Conservation (phyloP, 768 basidiomycete species). For the Dioszegia hungarica region DNA sequence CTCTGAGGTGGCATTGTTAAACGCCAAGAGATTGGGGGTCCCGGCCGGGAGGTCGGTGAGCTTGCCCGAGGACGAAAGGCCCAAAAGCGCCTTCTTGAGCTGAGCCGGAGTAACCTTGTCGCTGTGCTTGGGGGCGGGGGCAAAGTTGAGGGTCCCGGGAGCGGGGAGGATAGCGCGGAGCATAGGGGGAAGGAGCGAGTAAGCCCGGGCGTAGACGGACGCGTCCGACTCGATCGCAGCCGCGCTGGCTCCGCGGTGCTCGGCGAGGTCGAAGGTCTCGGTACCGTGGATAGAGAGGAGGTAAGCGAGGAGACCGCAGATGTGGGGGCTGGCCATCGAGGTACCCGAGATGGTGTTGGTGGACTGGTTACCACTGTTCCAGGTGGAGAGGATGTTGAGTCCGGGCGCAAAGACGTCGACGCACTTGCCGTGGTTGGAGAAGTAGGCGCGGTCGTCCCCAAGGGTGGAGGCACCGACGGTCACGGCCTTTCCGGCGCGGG, state of each 20-base stretch:
- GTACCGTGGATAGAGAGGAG: constrained; percentile 82
- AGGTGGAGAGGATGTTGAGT: constrained; percentile 85
- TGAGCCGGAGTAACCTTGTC: constrained; percentile 59
- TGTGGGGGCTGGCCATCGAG: constrained; percentile 85
- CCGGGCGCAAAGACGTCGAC: constrained; percentile 91
- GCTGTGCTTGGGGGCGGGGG: constrained; percentile 32
- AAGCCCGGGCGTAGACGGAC: constrained; percentile 49
- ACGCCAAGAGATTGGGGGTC: constrained; percentile 48
- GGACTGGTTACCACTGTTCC: constrained; percentile 61
- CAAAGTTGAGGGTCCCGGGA: constrained; percentile 55
- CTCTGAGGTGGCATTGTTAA: constrained; percentile 47
- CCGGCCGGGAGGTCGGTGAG: constrained; percentile 54
- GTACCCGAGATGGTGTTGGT: constrained; percentile 60
- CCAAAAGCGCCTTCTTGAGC: constrained; percentile 70
- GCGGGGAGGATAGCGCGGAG: constrained; percentile 60
- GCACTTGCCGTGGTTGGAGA: constrained; percentile 86
- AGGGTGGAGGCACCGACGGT: constrained; percentile 79
- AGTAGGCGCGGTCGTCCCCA: constrained; percentile 52
- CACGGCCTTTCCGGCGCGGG: constrained; percentile 77
- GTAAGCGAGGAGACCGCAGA: constrained; percentile 78
- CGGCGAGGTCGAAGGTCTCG: constrained; percentile 35
- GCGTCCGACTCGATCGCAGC: constrained; percentile 11
- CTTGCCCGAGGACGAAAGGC: constrained; percentile 56
- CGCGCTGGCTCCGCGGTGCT: constrained; percentile 14
- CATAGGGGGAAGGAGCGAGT: constrained; percentile 57